Evolutionary conservation across 345 rosid genomes (phyloP), one percentile per base, ranked within the genome.

Genomic region (Rhizophora apiculata): DNA sequence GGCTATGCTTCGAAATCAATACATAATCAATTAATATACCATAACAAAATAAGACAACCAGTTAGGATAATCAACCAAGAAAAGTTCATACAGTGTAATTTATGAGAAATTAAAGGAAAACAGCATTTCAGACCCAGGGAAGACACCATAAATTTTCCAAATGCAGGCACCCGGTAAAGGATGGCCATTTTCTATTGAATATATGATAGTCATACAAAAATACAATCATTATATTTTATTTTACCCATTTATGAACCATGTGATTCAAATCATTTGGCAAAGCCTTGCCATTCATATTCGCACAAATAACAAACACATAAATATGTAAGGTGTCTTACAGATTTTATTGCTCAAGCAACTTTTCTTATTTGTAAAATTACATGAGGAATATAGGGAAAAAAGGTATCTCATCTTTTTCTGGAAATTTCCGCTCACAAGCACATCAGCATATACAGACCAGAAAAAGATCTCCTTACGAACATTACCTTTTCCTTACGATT

Each of bases 401-500:
- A 64, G 15, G 9, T 3, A 29, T 19, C 43, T 29, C 57, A 29
- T 31, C 9, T 57, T 21, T 24, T n/a, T 21, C 61, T 0, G 24
- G 6, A 19, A 7, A 29, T 27, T 52, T 53, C 60, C 21, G 37
- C 55, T 9, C 4, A 67, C 0, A 24, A 66, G 46, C 29, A 39
- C 18, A n/a, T 8, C 34, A 48, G 27, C 20, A 20, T 3, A 36
- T 11, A 26, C 49, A 65, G 60, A 27, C 21, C 59, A 49, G 10
- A 26, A 48, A 56, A 15, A 30, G 22, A 51, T 32, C 10, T 21
- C 18, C 37, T 22, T 15, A 24, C 1, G 60, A 26, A 36, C 4
- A 54, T 62, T 86, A 93, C 98, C 97, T 93, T 88, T 82, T 91
- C 97, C 73, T 89, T 85, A 34, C 87, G 82, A 72, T 70, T 86